Evolutionary conservation across 1,139 yeast species (phyloP), one percentile per base, ranked within the genome.

Genomic region (Yamadazyma taylorii): DNA sequence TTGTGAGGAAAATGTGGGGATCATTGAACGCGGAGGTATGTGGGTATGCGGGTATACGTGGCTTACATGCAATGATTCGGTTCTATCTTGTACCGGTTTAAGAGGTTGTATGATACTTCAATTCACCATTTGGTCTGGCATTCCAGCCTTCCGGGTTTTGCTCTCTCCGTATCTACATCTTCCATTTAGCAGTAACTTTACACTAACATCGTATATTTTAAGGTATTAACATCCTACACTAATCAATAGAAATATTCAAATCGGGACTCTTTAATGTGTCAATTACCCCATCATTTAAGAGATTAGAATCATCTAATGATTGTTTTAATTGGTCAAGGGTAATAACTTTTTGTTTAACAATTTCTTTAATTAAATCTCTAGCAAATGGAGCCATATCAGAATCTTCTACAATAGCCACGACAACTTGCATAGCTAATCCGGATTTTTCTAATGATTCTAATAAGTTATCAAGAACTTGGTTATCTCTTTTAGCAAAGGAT

Each of bases 361-460:
- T 53, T 33, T 43, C 37, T 2, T 31, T 48, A 21, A 52, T 48
- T 35, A 53, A 41, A 38, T 52, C 57, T 45, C 55, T 50, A 9
- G 40, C 50, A 33, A 53, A 53, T 40, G 57, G 56, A 27, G 46
- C 37, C 37, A 43, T 36, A 3, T 27, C 29, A 3, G 38, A 26
- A 29, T 53, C 55, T 27, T 42, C 46, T 17, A 47, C 17, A 12
- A 47, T n/a, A 12, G 34, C 47, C 19, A 34, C 45, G 19, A 58
- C 48, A 5, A 63, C 52, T 16, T 63, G 52, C 40, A 50, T 45
- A 5, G 59, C 64, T 40, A 63, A 57, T 1, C 68, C 68, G 4
- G 68, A 62, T 33, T 61, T 60, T 26, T 43, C 52, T 35, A 63
- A 51, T 0, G 66, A 50, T 8, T 48, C 47, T 24, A 63, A 50